Conservation (phyloP, 192 early-diverging fungal species). For the Piromyces sp. region DNA sequence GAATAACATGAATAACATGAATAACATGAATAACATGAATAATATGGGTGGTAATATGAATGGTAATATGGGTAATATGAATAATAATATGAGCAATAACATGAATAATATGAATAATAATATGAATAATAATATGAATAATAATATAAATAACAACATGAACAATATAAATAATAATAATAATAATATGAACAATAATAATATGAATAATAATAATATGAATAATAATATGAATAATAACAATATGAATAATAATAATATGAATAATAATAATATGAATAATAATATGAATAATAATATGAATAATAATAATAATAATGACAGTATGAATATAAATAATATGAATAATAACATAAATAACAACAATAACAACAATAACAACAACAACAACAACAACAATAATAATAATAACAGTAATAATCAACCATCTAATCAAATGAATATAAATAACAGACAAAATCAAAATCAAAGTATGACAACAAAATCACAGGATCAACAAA, state of each 20-base stretch:
- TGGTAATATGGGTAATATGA: neutral
- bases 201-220: neutral
- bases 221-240: neutral
- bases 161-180: neutral
- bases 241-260: neutral
- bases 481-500: neutral
- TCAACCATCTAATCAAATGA: too few relatives aligned
- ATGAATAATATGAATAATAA: neutral
- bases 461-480: neutral
- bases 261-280: neutral
- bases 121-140: neutral
- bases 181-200: neutral
- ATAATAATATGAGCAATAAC: neutral
- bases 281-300: neutral
- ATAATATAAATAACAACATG: neutral
- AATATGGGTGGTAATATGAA: neutral
- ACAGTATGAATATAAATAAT: neutral
- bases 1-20: neutral
- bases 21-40: neutral
- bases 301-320: neutral
- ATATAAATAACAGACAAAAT: neutral
- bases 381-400: neutral
- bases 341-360: neutral
- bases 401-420: neutral
- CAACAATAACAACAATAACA: neutral